Evolutionary conservation across 345 rosid species (phyloP), one percentile per base, ranked within the genome.

Genomic region (Hibiscus syriacus): DNA sequence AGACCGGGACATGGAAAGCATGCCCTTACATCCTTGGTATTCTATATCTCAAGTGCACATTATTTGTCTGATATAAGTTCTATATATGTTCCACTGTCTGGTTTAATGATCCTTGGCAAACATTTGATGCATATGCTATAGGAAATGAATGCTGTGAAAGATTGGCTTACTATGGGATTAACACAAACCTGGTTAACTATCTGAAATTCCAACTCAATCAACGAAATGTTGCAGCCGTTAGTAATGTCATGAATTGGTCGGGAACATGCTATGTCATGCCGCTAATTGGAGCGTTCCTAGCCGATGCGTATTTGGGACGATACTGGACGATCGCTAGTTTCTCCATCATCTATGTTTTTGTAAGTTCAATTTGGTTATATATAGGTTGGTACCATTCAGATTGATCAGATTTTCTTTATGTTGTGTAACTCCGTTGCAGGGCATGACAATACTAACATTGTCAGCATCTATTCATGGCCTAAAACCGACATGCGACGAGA

Each of bases 201-300:
- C 83, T 83, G 14, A 77, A 77, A 41, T 68, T 70, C 65, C 72
- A 71, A 38, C 69, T 77, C 7, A 80, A 79, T 55, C 80, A 80
- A 56, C 34, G 73, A 14, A 78, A 67, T 50, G 81, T 73, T 45
- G 72, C 19, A 23, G 87, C 87, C 0, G 78, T 81, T 43, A 83
- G 76, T 38, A 76, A 80, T 29, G 92, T 86, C 69, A 78, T 78
- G 26, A 86, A 77, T 45, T 85, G 92, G 90, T 80, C 85, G 0
- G 92, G 95, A 2, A 79, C 85, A 0, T 81, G 90, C 68, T 86
- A 83, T 20, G 75, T 78, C 57, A 83, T 78, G 79, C 88, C 90
- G n/a, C 74, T 85, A 34, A 48, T 85, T 19, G 90, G 87, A 27
- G 90, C 92, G 32, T 70, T 89, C 56, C 58, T 83, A 8, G 90